These are phyloP conservation scores for Crataegus laevigata DNA, from an alignment of 306 rosid species.

Conservation along the genomic window DNA sequence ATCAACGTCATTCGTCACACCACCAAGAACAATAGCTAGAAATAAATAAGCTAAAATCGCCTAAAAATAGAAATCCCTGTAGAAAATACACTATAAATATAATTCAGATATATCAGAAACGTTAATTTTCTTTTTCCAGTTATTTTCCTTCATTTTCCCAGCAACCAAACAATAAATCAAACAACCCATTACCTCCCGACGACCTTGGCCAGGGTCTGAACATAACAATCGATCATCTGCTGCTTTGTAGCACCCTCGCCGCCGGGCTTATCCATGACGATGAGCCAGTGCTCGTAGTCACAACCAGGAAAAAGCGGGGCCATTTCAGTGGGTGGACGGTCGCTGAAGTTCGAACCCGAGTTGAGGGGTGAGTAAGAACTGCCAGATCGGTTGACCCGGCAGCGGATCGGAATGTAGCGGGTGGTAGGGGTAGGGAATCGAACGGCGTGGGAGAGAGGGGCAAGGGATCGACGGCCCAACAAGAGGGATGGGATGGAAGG, in stretches of 20 bases:
- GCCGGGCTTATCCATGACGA: constrained; percentile 89
- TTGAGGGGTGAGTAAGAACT: constrained; percentile 72
- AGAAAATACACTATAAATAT: not conserved
- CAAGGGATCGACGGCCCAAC: constrained; percentile 31
- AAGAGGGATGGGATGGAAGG: constrained; percentile 28
- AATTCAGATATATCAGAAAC: not conserved
- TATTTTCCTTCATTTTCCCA: not conserved
- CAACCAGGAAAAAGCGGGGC: constrained; percentile 97
- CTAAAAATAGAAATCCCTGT: not conserved
- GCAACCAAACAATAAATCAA: not conserved
- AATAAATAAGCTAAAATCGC: not conserved
- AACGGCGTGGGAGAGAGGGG: constrained; percentile 39
- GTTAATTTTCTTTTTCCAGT: not conserved
- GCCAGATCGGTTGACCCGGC: constrained; percentile 65
- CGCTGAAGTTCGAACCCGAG: constrained; percentile 64
- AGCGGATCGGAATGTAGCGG: constrained; percentile 46
- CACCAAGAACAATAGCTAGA: not conserved
- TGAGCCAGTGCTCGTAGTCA: constrained; percentile 95
- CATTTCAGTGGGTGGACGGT: constrained; percentile 93
- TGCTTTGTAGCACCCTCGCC: constrained; percentile 75
- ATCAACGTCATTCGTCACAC: not conserved
- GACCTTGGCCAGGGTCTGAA: constrained; percentile 68
- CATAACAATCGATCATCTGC: constrained; percentile 75
- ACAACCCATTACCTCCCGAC: constrained; percentile 48
- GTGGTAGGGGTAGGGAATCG: constrained; percentile 6